Percentiles rank a stretch among this genome's conserved stretches.
Evolutionary conservation across 768 basidiomycete genomes (phyloP).

Genomic region (Leccinum subgranulosum): DNA sequence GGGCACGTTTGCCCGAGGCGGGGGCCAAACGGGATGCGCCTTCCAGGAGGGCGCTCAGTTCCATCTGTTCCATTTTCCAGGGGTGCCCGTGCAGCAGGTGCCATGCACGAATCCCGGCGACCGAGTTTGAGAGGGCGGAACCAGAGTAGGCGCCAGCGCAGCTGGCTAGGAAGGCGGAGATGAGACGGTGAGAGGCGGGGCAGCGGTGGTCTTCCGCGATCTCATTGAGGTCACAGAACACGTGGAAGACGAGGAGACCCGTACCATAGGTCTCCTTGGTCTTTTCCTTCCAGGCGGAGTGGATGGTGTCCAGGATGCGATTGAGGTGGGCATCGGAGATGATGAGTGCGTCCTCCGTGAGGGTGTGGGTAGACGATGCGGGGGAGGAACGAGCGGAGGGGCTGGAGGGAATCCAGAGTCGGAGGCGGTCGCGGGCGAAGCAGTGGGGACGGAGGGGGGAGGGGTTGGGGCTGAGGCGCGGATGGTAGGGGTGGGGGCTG

Average conservation of each 20-base stretch:
- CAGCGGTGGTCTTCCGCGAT: background rate
- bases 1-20: background rate
- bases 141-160: conserved; percentile 26
- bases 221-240: background rate
- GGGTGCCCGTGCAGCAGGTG: conserved; percentile 30
- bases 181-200: background rate
- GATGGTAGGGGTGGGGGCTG: no score
- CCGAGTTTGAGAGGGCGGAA: conserved; percentile 35
- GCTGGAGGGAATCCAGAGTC: no score
- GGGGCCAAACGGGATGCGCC: background rate
- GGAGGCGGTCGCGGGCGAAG: no score
- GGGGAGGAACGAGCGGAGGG: no score
- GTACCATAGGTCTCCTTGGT: background rate
- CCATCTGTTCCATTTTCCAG: background rate
- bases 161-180: background rate
- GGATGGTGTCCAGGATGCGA: no score
- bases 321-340: no score
- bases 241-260: background rate
- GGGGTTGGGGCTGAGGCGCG: no score
- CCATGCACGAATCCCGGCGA: conserved; percentile 43
- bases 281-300: background rate
- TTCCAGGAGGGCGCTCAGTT: conserved; percentile 12
- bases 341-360: no score
- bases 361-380: no score
- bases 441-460: no score